Evolutionary conservation across 139 green algal species (phyloP).

Genomic region (Mesostigma viride): DNA sequence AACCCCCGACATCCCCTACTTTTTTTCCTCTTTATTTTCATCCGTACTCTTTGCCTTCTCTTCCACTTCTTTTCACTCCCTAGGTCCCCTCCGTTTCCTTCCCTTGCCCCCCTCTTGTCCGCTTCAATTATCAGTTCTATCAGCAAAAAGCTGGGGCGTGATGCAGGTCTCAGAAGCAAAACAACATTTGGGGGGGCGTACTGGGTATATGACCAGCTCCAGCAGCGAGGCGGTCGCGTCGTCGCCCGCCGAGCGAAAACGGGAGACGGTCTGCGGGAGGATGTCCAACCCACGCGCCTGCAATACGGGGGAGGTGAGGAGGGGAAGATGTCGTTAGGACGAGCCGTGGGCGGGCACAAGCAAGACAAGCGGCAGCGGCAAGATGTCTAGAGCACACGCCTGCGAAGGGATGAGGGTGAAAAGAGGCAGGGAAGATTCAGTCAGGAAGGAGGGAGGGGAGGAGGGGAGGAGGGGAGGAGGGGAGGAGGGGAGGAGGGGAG

Average conservation of each 20-base stretch:
- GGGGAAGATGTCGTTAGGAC: background rate
- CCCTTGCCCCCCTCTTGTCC: background rate
- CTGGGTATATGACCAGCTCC: constrained; percentile 58
- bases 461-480: background rate
- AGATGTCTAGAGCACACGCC: background rate
- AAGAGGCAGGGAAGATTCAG: background rate
- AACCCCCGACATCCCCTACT: constrained; percentile 8
- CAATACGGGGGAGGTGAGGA: background rate
- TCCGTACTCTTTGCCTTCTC: background rate
- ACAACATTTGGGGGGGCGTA: background rate
- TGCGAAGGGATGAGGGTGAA: background rate
- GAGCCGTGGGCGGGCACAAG: too few species aligned
- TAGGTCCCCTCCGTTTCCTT: background rate
- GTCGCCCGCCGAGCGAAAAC: constrained; percentile 61
- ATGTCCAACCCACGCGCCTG: constrained; percentile 67
- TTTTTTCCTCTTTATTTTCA: background rate
- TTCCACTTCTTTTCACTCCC: background rate
- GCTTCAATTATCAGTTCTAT: background rate
- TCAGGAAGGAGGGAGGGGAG: background rate
- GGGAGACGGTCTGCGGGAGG: constrained; percentile 69
- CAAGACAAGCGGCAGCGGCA: background rate
- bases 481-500: background rate
- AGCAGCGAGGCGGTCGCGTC: constrained; percentile 46
- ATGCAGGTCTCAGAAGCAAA: background rate
- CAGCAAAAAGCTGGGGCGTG: background rate